Percentiles rank a stretch among this genome's conserved stretches.
These are phyloP conservation scores for Paraurostyla sp. DNA, from an alignment of 73 alveolate genomes.

Conservation along the genomic window DNA sequence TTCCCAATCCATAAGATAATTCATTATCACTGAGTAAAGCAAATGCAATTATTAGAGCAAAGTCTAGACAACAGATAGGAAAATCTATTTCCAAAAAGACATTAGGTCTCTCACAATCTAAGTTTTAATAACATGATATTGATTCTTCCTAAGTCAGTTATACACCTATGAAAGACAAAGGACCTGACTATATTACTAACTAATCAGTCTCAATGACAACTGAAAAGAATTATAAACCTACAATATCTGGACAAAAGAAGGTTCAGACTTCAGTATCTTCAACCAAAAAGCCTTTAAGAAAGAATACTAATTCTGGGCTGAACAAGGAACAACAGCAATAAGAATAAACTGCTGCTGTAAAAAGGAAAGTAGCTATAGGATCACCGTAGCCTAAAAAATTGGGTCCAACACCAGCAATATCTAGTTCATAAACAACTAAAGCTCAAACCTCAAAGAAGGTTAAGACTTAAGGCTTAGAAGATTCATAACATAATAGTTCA, in stretches of 20 bases:
- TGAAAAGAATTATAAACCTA: slow-evolving; percentile 14
- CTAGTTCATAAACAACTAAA: too few species aligned
- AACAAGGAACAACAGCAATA: too few species aligned
- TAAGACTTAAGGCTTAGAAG: too few species aligned
- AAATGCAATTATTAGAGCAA: background rate
- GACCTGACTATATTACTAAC: slow-evolving; percentile 29
- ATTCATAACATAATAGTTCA: too few species aligned
- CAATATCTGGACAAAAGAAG: background rate
- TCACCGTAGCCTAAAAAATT: slow-evolving; percentile 36
- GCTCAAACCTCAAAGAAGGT: too few species aligned
- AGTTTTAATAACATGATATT: background rate
- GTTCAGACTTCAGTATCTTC: background rate
- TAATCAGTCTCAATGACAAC: background rate
- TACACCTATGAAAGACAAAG: background rate
- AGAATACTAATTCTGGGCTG: background rate
- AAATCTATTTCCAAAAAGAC: background rate
- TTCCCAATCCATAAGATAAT: too few species aligned
- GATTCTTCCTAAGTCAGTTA: background rate
- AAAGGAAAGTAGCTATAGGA: background rate
- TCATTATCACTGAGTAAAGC: too few species aligned
- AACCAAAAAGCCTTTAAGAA: background rate
- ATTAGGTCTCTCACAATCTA: background rate
- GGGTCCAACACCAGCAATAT: too few species aligned
- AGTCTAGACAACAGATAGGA: background rate
- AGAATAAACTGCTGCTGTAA: background rate